phyloP scores from a whole-genome alignment of 2,329 filamentous ascomycete genomes.

The Pestalotiopsis sp. region DNA sequence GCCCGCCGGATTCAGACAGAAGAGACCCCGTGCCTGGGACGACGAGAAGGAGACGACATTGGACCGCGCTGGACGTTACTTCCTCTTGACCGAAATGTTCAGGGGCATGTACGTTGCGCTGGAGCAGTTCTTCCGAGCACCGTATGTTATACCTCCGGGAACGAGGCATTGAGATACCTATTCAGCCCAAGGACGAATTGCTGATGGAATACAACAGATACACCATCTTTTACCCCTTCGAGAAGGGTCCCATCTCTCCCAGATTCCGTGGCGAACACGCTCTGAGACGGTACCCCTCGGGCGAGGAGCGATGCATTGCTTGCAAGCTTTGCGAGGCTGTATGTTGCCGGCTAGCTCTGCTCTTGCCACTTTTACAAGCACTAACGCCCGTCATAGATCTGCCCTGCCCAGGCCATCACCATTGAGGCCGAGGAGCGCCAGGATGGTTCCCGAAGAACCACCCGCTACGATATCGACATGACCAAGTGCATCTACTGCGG shows the following conservation, averaged over 20 bases:
- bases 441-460: conserved; percentile 92
- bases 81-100: conserved; percentile 93
- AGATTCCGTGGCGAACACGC: conserved; percentile 98
- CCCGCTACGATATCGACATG: conserved; percentile 99
- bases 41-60: conserved; percentile 76
- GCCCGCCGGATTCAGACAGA: conserved; percentile 79
- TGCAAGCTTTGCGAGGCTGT: conserved; percentile 98
- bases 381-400: conserved; percentile 58
- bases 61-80: conserved; percentile 89
- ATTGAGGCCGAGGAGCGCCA: conserved; percentile 98
- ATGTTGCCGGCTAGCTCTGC: conserved; percentile 23
- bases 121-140: conserved; percentile 97
- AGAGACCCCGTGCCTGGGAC: conserved; percentile 76
- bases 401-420: conserved; percentile 96
- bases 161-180: neutral
- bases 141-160: conserved; percentile 65
- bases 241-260: conserved; percentile 97
- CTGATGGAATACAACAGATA: conserved; percentile 61
- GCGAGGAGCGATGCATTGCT: conserved; percentile 98
- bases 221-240: conserved; percentile 98
- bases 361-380: too few species aligned
- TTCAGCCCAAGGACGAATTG: neutral
- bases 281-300: conserved; percentile 91
- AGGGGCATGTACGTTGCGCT: conserved; percentile 97
- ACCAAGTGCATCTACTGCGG: conserved; percentile 99